A percentile compares a stretch with the other conserved stretches of the same genome.
Evolutionary conservation across 2,329 filamentous ascomycete genomes (phyloP).

Genomic region (Microascus cirrosus): DNA sequence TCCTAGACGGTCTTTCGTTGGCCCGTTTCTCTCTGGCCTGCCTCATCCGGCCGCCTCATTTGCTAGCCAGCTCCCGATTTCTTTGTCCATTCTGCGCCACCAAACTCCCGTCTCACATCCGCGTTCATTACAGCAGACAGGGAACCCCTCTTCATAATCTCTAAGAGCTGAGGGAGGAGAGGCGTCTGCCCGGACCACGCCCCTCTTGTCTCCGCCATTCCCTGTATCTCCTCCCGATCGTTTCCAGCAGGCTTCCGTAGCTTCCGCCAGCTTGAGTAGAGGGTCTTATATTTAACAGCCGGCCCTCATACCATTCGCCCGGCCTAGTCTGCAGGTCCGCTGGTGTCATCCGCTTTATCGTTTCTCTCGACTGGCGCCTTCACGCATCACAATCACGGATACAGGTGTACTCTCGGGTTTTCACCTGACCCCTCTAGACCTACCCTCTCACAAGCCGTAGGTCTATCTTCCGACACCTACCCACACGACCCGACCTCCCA

Average conservation of each 20-base stretch:
- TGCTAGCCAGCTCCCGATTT: not conserved
- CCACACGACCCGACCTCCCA: not conserved
- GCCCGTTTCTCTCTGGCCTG: not conserved
- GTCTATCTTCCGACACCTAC: conserved; percentile 4
- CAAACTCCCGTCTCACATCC: not conserved
- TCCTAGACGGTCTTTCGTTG: not conserved
- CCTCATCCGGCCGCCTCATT: not conserved
- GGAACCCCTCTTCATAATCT: not conserved
- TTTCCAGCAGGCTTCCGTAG: not conserved
- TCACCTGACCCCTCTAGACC: not conserved
- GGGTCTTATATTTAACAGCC: not conserved
- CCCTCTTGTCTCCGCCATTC: not conserved
- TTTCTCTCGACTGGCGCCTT: not conserved
- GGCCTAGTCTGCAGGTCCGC: not conserved
- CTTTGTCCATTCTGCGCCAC: not conserved
- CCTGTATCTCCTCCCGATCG: not conserved
- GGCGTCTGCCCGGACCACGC: not conserved
- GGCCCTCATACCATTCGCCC: not conserved
- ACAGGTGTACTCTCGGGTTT: not conserved
- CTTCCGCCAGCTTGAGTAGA: not conserved
- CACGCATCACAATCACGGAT: not conserved
- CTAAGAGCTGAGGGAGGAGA: not conserved
- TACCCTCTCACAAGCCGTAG: conserved; percentile 1
- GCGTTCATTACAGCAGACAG: not conserved
- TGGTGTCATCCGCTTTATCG: not conserved